A percentile compares a stretch with the other conserved stretches of the same genome.
Conservation (phyloP, 129 eudicot species). For the Tagetes patula region DNA sequence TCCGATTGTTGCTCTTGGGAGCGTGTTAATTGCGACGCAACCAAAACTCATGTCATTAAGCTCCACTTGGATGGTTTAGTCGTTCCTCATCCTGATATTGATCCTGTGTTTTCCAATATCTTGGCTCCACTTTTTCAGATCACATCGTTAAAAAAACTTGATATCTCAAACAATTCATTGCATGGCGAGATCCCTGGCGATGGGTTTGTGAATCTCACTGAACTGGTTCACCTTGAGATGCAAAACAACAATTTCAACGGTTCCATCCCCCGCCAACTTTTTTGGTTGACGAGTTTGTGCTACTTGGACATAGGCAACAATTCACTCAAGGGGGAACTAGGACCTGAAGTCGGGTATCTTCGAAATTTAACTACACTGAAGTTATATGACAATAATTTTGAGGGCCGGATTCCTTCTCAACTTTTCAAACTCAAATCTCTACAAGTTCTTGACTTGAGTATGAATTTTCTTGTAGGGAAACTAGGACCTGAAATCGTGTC, state of each 20-base stretch:
- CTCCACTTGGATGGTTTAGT: conserved; percentile 28
- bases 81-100: not conserved
- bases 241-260: conserved; percentile 37
- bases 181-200: conserved; percentile 34
- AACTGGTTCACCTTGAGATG: conserved; percentile 49
- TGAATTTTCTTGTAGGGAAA: too few relatives aligned
- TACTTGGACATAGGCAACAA: conserved; percentile 49
- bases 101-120: conserved; percentile 18
- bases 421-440: conserved; percentile 38
- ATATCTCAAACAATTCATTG: conserved; percentile 41
- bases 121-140: conserved; percentile 46
- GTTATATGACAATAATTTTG: conserved; percentile 29
- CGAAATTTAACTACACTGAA: conserved; percentile 24
- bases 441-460: conserved; percentile 41
- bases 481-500: too few relatives aligned
- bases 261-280: conserved; percentile 40
- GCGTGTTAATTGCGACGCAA: conserved; percentile 34
- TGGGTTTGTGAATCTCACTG: conserved; percentile 49
- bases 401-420: conserved; percentile 38
- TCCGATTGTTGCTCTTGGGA: conserved; percentile 57
- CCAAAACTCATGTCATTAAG: conserved; percentile 19
- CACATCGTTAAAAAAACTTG: conserved; percentile 32
- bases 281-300: conserved; percentile 25
- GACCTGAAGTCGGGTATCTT: conserved; percentile 31
- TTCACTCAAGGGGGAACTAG: conserved; percentile 32